phyloP scores from a whole-genome alignment of 2,329 filamentous ascomycete species.

The Hypoxylon sp. region DNA sequence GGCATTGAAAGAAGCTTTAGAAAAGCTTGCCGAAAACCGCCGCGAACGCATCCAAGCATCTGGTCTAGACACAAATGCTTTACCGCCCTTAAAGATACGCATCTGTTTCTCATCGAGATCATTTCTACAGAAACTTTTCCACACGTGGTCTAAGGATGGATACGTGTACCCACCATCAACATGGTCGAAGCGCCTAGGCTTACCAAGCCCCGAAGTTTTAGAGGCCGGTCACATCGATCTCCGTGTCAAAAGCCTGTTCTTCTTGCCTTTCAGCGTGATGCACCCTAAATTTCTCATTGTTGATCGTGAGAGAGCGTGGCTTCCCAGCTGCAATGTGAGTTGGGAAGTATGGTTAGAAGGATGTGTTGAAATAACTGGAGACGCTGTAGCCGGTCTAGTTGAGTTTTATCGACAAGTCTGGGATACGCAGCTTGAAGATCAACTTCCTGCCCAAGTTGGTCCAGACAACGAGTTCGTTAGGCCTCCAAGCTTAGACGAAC shows the following conservation, averaged over 20 bases:
- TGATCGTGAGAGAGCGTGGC: constrained; percentile 75
- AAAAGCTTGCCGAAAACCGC: constrained; percentile 67
- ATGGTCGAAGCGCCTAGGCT: constrained; percentile 74
- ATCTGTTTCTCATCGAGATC: constrained; percentile 84
- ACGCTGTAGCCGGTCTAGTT: constrained; percentile 72
- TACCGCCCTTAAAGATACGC: constrained; percentile 69
- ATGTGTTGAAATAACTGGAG: constrained; percentile 76
- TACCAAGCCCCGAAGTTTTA: constrained; percentile 69
- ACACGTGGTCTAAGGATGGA: constrained; percentile 75
- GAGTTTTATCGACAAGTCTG: constrained; percentile 80
- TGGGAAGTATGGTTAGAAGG: constrained; percentile 93
- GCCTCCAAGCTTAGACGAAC: constrained; percentile 18
- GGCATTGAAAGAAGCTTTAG: constrained; percentile 70
- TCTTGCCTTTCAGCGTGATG: constrained; percentile 87
- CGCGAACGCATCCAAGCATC: constrained; percentile 56
- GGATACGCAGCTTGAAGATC: constrained; percentile 59
- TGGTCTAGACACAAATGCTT: constrained; percentile 20
- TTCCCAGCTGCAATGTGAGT: constrained; percentile 87
- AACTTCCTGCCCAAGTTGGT: constrained; percentile 18
- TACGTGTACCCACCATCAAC: constrained; percentile 70
- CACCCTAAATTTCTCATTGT: constrained; percentile 87
- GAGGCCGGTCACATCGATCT: constrained; percentile 75
- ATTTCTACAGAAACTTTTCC: constrained; percentile 80
- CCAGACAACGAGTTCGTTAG: constrained; percentile 13
- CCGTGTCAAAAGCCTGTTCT: constrained; percentile 82